A percentile compares a stretch with the other conserved stretches of the same genome.
These are phyloP conservation scores for Desmodesmus armatus DNA, from an alignment of 139 green algal species.

Conservation along the genomic window DNA sequence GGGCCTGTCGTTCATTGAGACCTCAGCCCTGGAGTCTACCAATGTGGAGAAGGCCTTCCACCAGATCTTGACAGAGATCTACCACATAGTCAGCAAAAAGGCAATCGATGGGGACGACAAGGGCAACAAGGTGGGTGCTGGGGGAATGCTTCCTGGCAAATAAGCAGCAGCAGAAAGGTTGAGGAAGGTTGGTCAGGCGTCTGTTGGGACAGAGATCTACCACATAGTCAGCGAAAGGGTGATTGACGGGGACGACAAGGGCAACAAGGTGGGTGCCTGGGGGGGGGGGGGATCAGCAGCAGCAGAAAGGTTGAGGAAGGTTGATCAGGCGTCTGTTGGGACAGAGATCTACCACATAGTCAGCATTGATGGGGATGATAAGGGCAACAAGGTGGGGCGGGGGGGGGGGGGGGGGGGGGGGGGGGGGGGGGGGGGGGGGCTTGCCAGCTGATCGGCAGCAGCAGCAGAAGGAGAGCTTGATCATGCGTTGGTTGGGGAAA, in stretches of 20 bases:
- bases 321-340: neutral
- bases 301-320: neutral
- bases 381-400: slow-evolving; percentile 59
- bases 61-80: slow-evolving; percentile 98
- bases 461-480: neutral
- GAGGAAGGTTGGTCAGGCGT: neutral
- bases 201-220: slow-evolving; percentile 93
- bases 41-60: slow-evolving; percentile 99
- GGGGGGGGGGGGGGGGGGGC: neutral
- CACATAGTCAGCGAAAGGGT: slow-evolving; percentile 97
- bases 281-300: neutral
- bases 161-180: neutral
- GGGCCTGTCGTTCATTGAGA: slow-evolving; percentile 98
- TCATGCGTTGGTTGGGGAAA: neutral
- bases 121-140: slow-evolving; percentile 56
- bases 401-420: neutral
- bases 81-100: slow-evolving; percentile 98
- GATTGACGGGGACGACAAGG: slow-evolving; percentile 66
- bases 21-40: slow-evolving; percentile 96
- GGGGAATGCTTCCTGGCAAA: too few species aligned
- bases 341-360: slow-evolving; percentile 99
- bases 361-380: slow-evolving; percentile 88
- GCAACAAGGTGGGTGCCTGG: slow-evolving; percentile 48
- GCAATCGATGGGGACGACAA: slow-evolving; percentile 68
- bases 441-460: neutral